These are phyloP conservation scores for Fragaria vesca DNA, from an alignment of 306 rosid species.

Conservation along the genomic window DNA sequence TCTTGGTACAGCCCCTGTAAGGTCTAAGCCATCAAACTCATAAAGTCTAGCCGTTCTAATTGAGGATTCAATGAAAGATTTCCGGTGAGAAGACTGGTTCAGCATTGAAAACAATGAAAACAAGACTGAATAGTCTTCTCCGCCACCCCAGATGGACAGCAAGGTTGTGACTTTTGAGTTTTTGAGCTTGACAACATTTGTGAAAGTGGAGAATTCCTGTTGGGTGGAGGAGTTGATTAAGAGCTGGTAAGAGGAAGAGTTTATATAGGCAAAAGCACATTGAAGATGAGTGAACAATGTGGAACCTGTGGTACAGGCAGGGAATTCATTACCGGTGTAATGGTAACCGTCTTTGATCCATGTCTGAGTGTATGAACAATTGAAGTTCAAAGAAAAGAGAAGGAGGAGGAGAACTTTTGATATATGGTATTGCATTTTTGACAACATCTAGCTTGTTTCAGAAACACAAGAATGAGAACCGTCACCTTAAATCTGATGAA, in stretches of 20 bases:
- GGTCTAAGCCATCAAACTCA: slow-evolving; percentile 34
- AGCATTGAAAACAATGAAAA: slow-evolving; percentile 1
- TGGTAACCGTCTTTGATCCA: background rate
- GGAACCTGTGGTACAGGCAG: slow-evolving; percentile 14
- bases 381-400: background rate
- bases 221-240: background rate
- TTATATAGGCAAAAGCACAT: slow-evolving; percentile 21
- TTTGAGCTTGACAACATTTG: slow-evolving; percentile 23
- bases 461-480: too few species aligned
- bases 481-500: too few species aligned
- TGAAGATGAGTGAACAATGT: slow-evolving; percentile 33
- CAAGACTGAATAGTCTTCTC: slow-evolving; percentile 10
- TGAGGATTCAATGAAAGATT: slow-evolving; percentile 30
- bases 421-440: background rate
- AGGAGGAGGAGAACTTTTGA: slow-evolving; percentile 13
- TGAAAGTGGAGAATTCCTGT: slow-evolving; percentile 23
- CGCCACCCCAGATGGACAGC: slow-evolving; percentile 33
- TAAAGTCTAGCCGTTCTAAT: slow-evolving; percentile 26
- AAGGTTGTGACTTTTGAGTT: slow-evolving; percentile 27
- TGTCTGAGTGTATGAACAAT: slow-evolving; percentile 8
- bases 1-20: slow-evolving; percentile 22
- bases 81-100: slow-evolving; percentile 15
- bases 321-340: background rate
- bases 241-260: slow-evolving; percentile 19
- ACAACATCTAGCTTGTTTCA: too few species aligned